phyloP scores from a whole-genome alignment of 108 stramenopile species.

The Skeletonema potamos region DNA sequence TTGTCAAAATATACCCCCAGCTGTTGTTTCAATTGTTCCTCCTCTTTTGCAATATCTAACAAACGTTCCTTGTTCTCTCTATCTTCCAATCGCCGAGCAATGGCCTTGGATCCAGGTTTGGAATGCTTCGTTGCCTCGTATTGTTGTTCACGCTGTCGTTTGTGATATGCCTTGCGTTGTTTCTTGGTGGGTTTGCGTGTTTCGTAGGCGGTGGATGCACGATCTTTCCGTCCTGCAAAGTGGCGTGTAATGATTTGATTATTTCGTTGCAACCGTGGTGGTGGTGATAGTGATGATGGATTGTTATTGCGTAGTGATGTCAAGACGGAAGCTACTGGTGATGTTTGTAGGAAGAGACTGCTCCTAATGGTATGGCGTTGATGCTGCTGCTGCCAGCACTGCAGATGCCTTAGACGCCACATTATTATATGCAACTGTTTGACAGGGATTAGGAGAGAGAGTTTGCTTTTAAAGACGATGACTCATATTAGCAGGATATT shows the following conservation, averaged over 20 bases:
- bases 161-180: conserved; percentile 63
- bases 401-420: background rate
- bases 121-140: conserved; percentile 59
- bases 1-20: conserved; percentile 39
- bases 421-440: background rate
- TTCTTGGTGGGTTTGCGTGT: conserved; percentile 68
- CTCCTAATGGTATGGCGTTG: background rate
- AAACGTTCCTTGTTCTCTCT: conserved; percentile 15
- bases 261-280: background rate
- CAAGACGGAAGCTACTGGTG: background rate
- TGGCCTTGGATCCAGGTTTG: conserved; percentile 69
- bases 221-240: conserved; percentile 63
- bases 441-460: too few relatives aligned
- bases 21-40: conserved; percentile 38
- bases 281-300: background rate
- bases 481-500: too few relatives aligned
- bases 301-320: background rate
- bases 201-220: conserved; percentile 56
- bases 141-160: conserved; percentile 28
- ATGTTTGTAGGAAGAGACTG: background rate
- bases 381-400: background rate
- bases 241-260: background rate
- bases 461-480: too few relatives aligned
- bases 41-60: conserved; percentile 50
- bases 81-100: conserved; percentile 42